Percentiles rank a stretch among this genome's conserved stretches.
Evolutionary conservation across 768 basidiomycete species (phyloP).

Genomic region (Pleurotus citrinopileatus): DNA sequence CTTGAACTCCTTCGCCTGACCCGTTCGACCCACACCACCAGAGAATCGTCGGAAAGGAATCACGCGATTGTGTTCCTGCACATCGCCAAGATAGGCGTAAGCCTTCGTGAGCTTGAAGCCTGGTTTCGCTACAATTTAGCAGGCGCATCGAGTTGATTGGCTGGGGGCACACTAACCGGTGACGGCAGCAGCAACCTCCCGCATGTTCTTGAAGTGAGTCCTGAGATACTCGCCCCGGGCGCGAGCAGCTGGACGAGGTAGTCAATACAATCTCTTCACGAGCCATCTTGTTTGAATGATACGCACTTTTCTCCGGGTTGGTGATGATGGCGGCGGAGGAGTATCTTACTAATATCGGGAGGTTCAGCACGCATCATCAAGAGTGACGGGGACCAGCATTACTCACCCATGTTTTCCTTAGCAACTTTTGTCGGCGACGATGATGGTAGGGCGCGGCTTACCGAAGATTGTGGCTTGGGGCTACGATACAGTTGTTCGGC

Average conservation of each 20-base stretch:
- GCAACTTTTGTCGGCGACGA: conserved; percentile 8
- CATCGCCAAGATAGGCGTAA: conserved; percentile 89
- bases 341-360: conserved; percentile 73
- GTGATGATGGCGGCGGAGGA: conserved; percentile 81
- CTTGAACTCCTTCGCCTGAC: conserved; percentile 96
- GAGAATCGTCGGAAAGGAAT: conserved; percentile 96
- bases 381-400: not conserved
- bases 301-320: conserved; percentile 95
- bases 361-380: not conserved
- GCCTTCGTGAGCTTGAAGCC: conserved; percentile 94
- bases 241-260: conserved; percentile 63
- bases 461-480: not conserved
- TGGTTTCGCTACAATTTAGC: conserved; percentile 22
- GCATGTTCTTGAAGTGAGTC: conserved; percentile 99
- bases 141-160: not conserved
- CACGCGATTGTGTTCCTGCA: conserved; percentile 93
- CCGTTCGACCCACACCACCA: conserved; percentile 92
- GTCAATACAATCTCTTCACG: conserved; percentile 8
- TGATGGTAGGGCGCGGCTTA: not conserved
- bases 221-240: conserved; percentile 96
- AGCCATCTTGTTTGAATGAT: not conserved
- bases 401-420: conserved; percentile 10
- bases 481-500: conserved; percentile 10
- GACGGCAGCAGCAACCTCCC: conserved; percentile 94
- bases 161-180: conserved; percentile 55